A percentile compares a stretch with the other conserved stretches of the same genome.
Evolutionary conservation across 2,329 filamentous ascomycete genomes (phyloP).

Genomic region (Ambrosiella beaveri): DNA sequence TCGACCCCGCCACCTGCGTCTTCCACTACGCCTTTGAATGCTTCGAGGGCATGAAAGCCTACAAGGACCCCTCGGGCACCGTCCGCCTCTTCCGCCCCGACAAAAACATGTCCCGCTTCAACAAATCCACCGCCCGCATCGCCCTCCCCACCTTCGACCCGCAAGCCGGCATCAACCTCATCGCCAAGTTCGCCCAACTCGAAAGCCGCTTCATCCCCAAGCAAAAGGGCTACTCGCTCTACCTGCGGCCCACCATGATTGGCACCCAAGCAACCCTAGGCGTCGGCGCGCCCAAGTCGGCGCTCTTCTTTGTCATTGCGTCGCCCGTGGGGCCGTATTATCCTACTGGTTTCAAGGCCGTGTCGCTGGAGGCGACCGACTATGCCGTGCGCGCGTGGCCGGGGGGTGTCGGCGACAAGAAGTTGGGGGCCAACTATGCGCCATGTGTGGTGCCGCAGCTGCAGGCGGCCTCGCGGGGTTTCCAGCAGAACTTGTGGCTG

Average conservation of each 20-base stretch:
- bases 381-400: conserved; percentile 97
- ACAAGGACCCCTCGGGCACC: conserved; percentile 65
- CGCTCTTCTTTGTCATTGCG: conserved; percentile 85
- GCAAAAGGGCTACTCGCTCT: conserved; percentile 78
- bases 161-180: conserved; percentile 59
- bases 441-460: conserved; percentile 95
- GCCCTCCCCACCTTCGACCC: conserved; percentile 75
- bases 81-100: conserved; percentile 85
- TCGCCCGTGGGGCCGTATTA: conserved; percentile 96
- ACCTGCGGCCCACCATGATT: conserved; percentile 91
- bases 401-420: conserved; percentile 93
- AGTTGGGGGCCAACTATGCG: conserved; percentile 98
- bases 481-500: conserved; percentile 96
- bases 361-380: conserved; percentile 87
- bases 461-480: conserved; percentile 75
- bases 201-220: conserved; percentile 83
- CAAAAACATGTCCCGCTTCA: conserved; percentile 90
- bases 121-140: conserved; percentile 80
- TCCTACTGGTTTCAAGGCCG: conserved; percentile 93
- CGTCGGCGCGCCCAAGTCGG: conserved; percentile 78
- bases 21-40: conserved; percentile 98
- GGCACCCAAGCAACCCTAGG: conserved; percentile 90
- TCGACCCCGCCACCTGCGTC: conserved; percentile 90
- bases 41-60: conserved; percentile 99
- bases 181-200: conserved; percentile 60